These are phyloP conservation scores for Apophysomyces elegans DNA, from an alignment of 371 early-diverging fungal genomes.

Conservation along the genomic window DNA sequence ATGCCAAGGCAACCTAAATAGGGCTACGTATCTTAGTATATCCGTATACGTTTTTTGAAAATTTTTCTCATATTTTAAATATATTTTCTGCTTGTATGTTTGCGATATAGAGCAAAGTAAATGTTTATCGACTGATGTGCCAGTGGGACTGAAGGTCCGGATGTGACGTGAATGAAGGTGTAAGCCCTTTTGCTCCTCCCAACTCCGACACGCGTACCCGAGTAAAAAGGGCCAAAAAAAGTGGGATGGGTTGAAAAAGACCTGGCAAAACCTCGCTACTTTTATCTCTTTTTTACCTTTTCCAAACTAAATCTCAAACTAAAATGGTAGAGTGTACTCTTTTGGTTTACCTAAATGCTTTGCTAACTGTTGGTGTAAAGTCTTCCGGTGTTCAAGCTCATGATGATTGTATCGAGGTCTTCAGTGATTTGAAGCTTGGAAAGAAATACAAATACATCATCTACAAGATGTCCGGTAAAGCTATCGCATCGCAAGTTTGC, in stretches of 20 bases:
- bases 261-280: not conserved
- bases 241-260: slow-evolving; percentile 9
- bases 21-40: too few species aligned
- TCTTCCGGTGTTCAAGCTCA: slow-evolving; percentile 76
- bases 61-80: too few species aligned
- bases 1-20: too few species aligned
- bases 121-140: too few species aligned
- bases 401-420: slow-evolving; percentile 64
- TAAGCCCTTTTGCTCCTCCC: not conserved
- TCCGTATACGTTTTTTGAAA: too few species aligned
- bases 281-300: not conserved
- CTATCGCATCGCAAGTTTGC: too few species aligned
- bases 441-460: slow-evolving; percentile 78
- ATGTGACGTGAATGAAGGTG: not conserved
- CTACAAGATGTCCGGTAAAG: slow-evolving; percentile 78
- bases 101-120: too few species aligned
- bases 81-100: too few species aligned
- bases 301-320: not conserved
- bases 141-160: too few species aligned
- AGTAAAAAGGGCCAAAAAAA: slow-evolving; percentile 5
- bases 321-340: not conserved
- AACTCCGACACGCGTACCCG: slow-evolving; percentile 2
- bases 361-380: slow-evolving; percentile 23
- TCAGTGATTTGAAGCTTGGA: slow-evolving; percentile 73
- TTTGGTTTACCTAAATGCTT: too few species aligned